phyloP scores from a whole-genome alignment of 495 filamentous ascomycete genomes.

The Neurospora sp. region DNA sequence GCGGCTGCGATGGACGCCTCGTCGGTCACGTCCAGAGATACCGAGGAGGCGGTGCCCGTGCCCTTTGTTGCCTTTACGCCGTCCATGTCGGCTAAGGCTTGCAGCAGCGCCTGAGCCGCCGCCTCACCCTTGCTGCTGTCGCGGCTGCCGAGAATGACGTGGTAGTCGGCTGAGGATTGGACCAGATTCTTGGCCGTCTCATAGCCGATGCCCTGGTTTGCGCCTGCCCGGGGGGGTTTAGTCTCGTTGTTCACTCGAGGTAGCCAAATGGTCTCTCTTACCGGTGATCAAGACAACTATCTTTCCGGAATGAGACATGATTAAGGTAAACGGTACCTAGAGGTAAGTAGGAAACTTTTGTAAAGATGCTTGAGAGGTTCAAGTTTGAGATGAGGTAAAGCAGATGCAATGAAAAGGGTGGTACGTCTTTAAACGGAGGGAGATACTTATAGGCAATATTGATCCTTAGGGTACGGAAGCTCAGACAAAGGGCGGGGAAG shows the following conservation, averaged over 20 bases:
- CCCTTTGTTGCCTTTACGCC: background rate
- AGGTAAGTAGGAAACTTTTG: background rate
- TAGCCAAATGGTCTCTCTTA: background rate
- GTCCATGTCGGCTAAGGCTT: background rate
- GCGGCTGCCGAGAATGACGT: background rate
- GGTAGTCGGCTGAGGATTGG: background rate
- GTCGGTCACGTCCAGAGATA: background rate
- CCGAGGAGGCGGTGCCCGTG: background rate
- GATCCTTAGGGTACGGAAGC: background rate
- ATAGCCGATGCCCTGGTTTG: background rate
- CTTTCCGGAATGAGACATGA: background rate
- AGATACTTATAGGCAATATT: background rate
- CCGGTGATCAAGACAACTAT: background rate
- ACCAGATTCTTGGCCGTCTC: background rate
- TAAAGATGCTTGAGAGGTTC: background rate
- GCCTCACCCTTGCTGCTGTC: background rate
- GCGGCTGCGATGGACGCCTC: background rate
- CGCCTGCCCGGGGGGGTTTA: background rate
- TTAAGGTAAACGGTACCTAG: background rate
- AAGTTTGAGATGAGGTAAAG: background rate
- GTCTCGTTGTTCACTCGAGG: background rate
- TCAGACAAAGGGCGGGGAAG: background rate
- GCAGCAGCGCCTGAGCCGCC: background rate
- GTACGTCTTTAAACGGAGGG: background rate
- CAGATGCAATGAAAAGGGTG: background rate